Evolutionary conservation across 495 filamentous ascomycete genomes (phyloP).

Genomic region (Neurospora sp.): DNA sequence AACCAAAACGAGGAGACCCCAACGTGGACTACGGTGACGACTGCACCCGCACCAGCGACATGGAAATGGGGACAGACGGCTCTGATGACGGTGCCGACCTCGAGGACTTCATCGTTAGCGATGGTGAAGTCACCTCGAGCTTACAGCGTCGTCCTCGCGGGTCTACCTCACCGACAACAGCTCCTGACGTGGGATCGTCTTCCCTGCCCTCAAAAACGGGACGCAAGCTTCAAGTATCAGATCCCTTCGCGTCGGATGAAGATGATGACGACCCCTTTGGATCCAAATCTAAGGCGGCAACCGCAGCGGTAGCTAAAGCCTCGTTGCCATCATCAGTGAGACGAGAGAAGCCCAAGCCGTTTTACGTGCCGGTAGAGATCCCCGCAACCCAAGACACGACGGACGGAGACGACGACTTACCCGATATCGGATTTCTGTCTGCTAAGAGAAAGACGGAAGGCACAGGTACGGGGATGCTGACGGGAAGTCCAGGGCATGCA

Average conservation of each 20-base stretch:
- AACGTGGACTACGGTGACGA: constrained; percentile 38
- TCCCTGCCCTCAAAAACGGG: neutral
- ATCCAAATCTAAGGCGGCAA: neutral
- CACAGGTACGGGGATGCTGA: neutral
- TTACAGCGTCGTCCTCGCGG: constrained; percentile 7
- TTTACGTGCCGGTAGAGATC: constrained; percentile 24
- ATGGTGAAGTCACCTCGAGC: constrained; percentile 32
- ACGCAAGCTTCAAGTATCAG: neutral
- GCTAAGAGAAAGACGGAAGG: constrained; percentile 2
- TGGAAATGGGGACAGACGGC: constrained; percentile 30
- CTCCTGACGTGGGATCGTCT: constrained; percentile 4
- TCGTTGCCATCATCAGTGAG: neutral
- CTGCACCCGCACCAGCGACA: constrained; percentile 37
- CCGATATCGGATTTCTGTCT: constrained; percentile 26
- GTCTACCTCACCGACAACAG: constrained; percentile 24
- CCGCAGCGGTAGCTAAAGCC: neutral
- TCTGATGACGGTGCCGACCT: constrained; percentile 38
- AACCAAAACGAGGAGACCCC: constrained; percentile 20
- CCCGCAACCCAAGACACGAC: constrained; percentile 20
- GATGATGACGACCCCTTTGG: neutral
- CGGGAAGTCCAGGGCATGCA: constrained; percentile 1
- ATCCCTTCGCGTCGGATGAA: neutral
- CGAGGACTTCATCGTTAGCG: constrained; percentile 33
- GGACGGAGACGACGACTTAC: constrained; percentile 21
- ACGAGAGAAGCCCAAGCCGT: constrained; percentile 10